Base-by-base conservation (phyloP, 345 rosid species). In the Euclidium syriacum region DNA sequence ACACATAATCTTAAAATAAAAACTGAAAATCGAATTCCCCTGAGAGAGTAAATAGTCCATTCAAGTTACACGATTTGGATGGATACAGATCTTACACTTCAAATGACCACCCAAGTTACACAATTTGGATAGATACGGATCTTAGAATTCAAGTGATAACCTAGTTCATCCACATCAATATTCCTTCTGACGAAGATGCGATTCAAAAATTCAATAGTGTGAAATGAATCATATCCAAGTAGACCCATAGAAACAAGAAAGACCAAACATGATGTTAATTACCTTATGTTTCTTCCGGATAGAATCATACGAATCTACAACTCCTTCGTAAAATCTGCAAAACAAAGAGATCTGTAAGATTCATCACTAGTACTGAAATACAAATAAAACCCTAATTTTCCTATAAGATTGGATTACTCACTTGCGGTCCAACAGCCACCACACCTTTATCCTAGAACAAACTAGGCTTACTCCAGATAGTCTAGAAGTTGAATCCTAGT, bases 391-490 rank as follows among this genome's bases (percentile, higher is more conserved):
- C 49, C 25, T 52, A 33, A 59, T 2, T 19, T 51, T 30, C 1
- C 10, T 2, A 10, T 6, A 11, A 9, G 14, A 59, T 51, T 14
- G 18, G 30, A 2, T 2, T n/a, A 20, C 74, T 63, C 58, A 70
- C 75, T 30, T 12, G 3, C 6, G 14, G 26, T 71, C 75, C 0
- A 55, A 0, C 3, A 70, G 75, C 75, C 70, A 71, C 75, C 75
- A 71, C 23, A 71, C 70, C 30, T 22, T 23, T 6, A 71, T 4
- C 48, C 43, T 63, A 3, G 70, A 46, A n/a, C 70, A 70, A 6
- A 71, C 47, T 11, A 71, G 25, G 6, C n/a, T 41, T 26, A 34
- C 26, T 6, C 47, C 67, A 16, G 23, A 25, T 4, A n/a, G n/a
- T 35, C 25, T 0, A 7, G 35, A 49, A 39, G 12, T n/a, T 6